Base-by-base conservation (phyloP, 805 yeast species). In the Candida tibetensis region DNA sequence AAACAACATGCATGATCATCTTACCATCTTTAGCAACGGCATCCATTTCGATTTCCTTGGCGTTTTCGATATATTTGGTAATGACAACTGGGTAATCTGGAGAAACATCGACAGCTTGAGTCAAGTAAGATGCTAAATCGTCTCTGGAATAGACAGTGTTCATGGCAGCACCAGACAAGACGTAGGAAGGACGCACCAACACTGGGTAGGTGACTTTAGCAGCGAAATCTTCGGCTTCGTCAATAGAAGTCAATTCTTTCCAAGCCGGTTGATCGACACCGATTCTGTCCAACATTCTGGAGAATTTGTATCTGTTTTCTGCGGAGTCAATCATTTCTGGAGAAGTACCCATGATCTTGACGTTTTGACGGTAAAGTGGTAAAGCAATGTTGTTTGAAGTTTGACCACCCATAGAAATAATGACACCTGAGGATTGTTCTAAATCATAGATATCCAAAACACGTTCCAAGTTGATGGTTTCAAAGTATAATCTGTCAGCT, bases 211-310 rank as follows among this genome's bases (percentile, higher is more conserved):
- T 76, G 38, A 88, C 98, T 58, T 78, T 81, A 34, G 87, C 84
- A 41, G 98, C 97, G 60, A 91, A 91, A 30, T 70, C 80, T 62
- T 87, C 95, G 43, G 99, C 98, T 65, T 91, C 98, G 28, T 75
- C 87, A 41, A 88, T 74, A 17, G 96, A 86, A 26, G 98, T 89
- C 54, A 91, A 77, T 66, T 91, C 99, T 66, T 90, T 91, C 99
- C 99, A 91, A 27, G 96, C 96, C 30, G 99, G 99, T 70, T 91
- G 99, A 69, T 91, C 99, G 47, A 91, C 97, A 40, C 95, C 96
- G 57, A 91, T 91, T 51, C 79, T 79, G 66, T 91, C 99, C 69
- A 91, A 76, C 95, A 91, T 89, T 69, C 96, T 86, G 30, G 96
- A 88, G 72, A 91, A 91, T 72, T 93, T 91, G 77, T 88, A 90